phyloP scores from a whole-genome alignment of 441 rosid species.

The Adansonia madagascariensis region DNA sequence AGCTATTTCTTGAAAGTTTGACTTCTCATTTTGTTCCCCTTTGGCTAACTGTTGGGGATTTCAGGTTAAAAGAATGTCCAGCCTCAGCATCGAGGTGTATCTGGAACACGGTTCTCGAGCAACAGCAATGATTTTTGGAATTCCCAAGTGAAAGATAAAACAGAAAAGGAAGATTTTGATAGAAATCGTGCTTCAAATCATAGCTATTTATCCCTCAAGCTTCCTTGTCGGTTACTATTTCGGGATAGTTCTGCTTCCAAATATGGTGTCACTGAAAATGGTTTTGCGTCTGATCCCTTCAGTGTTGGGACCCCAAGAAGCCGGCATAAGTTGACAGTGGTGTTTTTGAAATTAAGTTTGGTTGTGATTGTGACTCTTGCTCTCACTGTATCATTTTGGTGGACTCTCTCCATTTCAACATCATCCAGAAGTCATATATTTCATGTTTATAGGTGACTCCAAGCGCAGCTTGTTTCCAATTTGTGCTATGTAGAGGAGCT shows the following conservation, averaged over 20 bases:
- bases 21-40: neutral
- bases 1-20: neutral
- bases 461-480: neutral
- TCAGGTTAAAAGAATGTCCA: conserved; percentile 54
- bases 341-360: conserved; percentile 72
- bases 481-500: neutral
- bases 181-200: conserved; percentile 59
- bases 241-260: conserved; percentile 63
- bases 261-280: conserved; percentile 44
- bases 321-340: conserved; percentile 60
- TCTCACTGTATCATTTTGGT: conserved; percentile 84
- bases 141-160: conserved; percentile 74
- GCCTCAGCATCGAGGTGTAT: conserved; percentile 77
- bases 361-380: conserved; percentile 66
- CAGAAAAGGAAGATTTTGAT: conserved; percentile 66
- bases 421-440: conserved; percentile 60
- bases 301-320: conserved; percentile 29
- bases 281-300: neutral
- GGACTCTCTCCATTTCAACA: conserved; percentile 79
- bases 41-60: conserved; percentile 34
- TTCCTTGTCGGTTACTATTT: conserved; percentile 54
- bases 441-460: neutral
- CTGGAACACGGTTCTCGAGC: conserved; percentile 69
- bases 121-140: conserved; percentile 66
- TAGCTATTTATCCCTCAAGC: conserved; percentile 50